These are phyloP conservation scores for Russula vinacea DNA, from an alignment of 768 basidiomycete genomes.

Conservation along the genomic window DNA sequence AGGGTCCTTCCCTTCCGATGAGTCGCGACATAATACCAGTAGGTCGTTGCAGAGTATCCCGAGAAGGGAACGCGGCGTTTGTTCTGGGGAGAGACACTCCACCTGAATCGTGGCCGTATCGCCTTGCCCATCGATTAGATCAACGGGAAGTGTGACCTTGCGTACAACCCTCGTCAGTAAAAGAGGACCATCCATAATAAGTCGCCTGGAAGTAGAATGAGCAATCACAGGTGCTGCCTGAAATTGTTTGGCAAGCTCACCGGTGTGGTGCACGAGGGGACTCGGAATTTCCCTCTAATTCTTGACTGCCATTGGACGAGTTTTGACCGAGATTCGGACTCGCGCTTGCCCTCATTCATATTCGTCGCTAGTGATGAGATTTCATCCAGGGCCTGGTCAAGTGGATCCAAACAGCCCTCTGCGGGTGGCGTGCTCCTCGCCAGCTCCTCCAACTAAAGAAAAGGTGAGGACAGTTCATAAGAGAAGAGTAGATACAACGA, in stretches of 20 bases:
- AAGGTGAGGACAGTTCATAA: background rate
- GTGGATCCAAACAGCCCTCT: constrained; percentile 69
- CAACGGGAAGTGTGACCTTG: constrained; percentile 77
- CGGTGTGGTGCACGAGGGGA: constrained; percentile 98
- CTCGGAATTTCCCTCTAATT: constrained; percentile 89
- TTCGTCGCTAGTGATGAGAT: constrained; percentile 86
- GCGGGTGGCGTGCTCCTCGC: constrained; percentile 79
- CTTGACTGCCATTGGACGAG: constrained; percentile 88
- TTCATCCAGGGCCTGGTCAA: constrained; percentile 82
- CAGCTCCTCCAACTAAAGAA: constrained; percentile 74
- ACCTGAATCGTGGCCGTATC: constrained; percentile 82
- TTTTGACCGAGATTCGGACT: constrained; percentile 86
- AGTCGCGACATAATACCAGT: constrained; percentile 86
- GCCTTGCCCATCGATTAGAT: constrained; percentile 72
- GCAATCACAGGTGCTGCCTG: background rate
- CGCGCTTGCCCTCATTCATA: constrained; percentile 98
- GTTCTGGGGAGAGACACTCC: constrained; percentile 83
- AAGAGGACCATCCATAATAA: constrained; percentile 90
- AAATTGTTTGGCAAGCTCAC: constrained; percentile 41
- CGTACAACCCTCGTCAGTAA: constrained; percentile 87
- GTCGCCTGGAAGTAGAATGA: constrained; percentile 50
- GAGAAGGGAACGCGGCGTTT: constrained; percentile 72
- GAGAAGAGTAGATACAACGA: constrained; percentile 36
- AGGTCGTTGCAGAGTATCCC: constrained; percentile 92
- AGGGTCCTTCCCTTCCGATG: constrained; percentile 75